Evolutionary conservation across 2,329 filamentous ascomycete genomes (phyloP), one percentile per base, ranked within the genome.

Genomic region (Zasmidium cellare): DNA sequence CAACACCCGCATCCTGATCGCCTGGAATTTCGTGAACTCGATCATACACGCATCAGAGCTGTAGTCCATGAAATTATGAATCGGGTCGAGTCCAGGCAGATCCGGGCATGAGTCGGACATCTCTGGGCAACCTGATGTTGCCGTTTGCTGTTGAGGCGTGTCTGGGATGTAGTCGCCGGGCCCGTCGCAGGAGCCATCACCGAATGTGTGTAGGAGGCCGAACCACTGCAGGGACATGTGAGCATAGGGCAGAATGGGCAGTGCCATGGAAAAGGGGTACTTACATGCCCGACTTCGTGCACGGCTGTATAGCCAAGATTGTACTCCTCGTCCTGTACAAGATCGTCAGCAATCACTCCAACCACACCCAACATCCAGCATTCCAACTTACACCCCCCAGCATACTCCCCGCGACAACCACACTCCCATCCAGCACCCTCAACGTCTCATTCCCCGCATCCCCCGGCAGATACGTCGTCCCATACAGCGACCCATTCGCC

Each of bases 111-210:
- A 23, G n/a, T 53, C 51, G 14, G 31, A 19, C 6, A 14, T 44
- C 7, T 18, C 35, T 9, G 51, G 51, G 23, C 51, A 53, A 11
- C 51, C 51, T 16, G 18, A 16, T 12, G 51, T 53, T 9, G 31
- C 35, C 6, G 20, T 45, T 2, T 23, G 18, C 19, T 53, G 51
- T 16, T 23, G 31, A 0, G 73, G 70, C 9, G 75, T 78, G 53
- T 78, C 75, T 24, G 70, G 69, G 51, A 78, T 76, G 35, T 70
- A 73, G 58, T 77, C 76, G 24, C 75, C 75, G 1, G 68, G 66
- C 2, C 74, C 74, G 6, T 65, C 61, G 73, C 74, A 77, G 18
- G 59, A 60, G 46, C 18, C 19, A 44, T 49, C 48, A 11, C 48
- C 24, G 45, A 56, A 61, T 14, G 53, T 56, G 44, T 61, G 59